These are phyloP conservation scores for Coniella vitis DNA, from an alignment of 2,329 filamentous ascomycete genomes.

Conservation along the genomic window DNA sequence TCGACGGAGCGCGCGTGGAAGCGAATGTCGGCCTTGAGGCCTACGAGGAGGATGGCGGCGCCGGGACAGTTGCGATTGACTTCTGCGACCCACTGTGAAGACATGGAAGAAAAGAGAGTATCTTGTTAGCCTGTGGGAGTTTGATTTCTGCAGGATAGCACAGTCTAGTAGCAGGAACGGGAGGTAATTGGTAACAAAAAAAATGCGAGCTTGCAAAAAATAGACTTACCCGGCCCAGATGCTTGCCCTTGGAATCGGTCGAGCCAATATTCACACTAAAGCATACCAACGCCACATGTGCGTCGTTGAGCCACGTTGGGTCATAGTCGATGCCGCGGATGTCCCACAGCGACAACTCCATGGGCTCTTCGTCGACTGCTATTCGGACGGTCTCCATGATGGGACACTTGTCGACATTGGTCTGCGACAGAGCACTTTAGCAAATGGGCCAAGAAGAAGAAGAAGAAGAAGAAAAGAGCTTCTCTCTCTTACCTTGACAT, in stretches of 20 bases:
- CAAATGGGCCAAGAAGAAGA: background rate
- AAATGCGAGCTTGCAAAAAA: too few species aligned
- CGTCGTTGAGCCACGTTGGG: conserved; percentile 11
- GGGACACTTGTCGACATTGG: conserved; percentile 1
- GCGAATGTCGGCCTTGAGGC: conserved; percentile 14
- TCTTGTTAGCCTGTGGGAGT: background rate
- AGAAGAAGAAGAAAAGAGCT: background rate
- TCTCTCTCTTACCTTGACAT: conserved; percentile 3
- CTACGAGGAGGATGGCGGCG: conserved; percentile 15
- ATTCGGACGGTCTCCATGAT: conserved; percentile 9
- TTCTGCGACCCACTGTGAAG: conserved; percentile 12
- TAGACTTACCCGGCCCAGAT: conserved; percentile 11
- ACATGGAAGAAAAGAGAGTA: background rate
- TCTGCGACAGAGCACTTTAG: background rate
- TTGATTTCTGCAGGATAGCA: too few species aligned
- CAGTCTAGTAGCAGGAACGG: too few species aligned
- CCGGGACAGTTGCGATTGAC: conserved; percentile 15
- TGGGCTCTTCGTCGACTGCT: conserved; percentile 12
- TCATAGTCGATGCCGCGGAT: conserved; percentile 16
- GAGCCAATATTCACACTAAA: conserved; percentile 16
- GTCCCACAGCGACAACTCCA: conserved; percentile 14
- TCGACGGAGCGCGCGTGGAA: conserved; percentile 14
- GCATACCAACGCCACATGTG: conserved; percentile 14
- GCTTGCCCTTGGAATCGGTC: conserved; percentile 15
- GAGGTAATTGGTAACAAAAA: background rate